Conservation (phyloP, 192 early-diverging fungal genomes). For the Backusella mclennaniae region DNA sequence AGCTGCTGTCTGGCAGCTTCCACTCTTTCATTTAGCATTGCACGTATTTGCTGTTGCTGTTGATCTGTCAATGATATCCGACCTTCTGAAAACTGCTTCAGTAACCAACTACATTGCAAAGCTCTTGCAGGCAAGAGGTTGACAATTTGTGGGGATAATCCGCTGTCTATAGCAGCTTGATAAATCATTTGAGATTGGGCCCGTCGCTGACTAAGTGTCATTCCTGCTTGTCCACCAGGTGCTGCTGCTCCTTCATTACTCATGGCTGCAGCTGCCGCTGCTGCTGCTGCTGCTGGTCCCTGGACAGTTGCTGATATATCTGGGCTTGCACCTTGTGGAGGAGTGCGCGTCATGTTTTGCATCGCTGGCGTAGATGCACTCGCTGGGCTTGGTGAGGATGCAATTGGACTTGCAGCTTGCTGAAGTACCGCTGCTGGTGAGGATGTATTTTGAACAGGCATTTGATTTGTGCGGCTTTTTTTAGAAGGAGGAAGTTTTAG, state of each 20-base stretch:
- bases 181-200: constrained; percentile 27
- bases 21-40: constrained; percentile 24
- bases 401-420: background rate
- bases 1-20: constrained; percentile 16
- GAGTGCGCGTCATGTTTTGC: background rate
- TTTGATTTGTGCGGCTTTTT: constrained; percentile 8
- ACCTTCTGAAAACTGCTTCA: constrained; percentile 25
- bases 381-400: background rate
- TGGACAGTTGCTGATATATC: background rate
- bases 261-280: background rate
- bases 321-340: background rate
- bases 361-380: background rate
- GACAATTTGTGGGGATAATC: constrained; percentile 28
- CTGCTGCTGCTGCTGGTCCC: background rate
- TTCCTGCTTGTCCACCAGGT: background rate
- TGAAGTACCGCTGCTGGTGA: background rate
- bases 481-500: constrained; percentile 31
- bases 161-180: constrained; percentile 29
- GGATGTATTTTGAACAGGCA: background rate
- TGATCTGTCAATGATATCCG: constrained; percentile 11
- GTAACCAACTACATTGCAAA: constrained; percentile 33
- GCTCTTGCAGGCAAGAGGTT: constrained; percentile 24
- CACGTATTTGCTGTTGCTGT: constrained; percentile 36
- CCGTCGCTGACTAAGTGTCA: constrained; percentile 1
- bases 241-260: background rate